phyloP scores from a whole-genome alignment of 2,329 filamentous ascomycete genomes.

The Pseudocercospora ulei region DNA sequence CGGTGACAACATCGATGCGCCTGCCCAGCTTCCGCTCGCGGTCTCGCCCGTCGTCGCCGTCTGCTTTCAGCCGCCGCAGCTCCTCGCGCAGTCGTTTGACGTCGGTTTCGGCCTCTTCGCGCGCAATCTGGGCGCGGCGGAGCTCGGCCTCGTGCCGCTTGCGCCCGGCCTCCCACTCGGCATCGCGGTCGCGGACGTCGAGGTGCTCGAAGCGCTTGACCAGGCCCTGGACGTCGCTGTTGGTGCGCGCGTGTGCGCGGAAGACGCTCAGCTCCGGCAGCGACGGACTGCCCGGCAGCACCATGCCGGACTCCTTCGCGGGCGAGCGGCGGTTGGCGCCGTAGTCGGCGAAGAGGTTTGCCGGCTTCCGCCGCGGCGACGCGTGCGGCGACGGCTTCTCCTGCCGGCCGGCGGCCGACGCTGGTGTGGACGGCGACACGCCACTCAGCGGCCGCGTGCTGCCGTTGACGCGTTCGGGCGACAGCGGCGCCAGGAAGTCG shows the following conservation, averaged over 20 bases:
- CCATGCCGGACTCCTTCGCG: slow-evolving; percentile 15
- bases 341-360: slow-evolving; percentile 31
- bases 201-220: slow-evolving; percentile 65
- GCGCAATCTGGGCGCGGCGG: slow-evolving; percentile 38
- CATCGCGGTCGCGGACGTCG: slow-evolving; percentile 44
- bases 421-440: slow-evolving; percentile 22
- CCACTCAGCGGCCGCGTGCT: slow-evolving; percentile 34
- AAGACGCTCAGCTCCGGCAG: slow-evolving; percentile 30
- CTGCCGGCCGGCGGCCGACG: slow-evolving; percentile 7
- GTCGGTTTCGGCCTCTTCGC: slow-evolving; percentile 62
- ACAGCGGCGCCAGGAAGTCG: slow-evolving; percentile 48
- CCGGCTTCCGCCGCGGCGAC: slow-evolving; percentile 31
- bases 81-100: slow-evolving; percentile 56
- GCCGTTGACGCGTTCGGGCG: slow-evolving; percentile 55
- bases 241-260: slow-evolving; percentile 43
- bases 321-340: slow-evolving; percentile 20
- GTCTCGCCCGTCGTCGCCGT: slow-evolving; percentile 56
- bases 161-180: slow-evolving; percentile 35
- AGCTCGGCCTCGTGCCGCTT: slow-evolving; percentile 40
- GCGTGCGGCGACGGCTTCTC: slow-evolving; percentile 27
- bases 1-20: slow-evolving; percentile 59
- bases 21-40: slow-evolving; percentile 58
- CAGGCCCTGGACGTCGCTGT: slow-evolving; percentile 49
- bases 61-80: slow-evolving; percentile 45
- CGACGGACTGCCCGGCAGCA: slow-evolving; percentile 27